A percentile compares a stretch with the other conserved stretches of the same genome.
Evolutionary conservation across 1,284 basidiomycete genomes (phyloP).

Genomic region (Marasmius fiardii): DNA sequence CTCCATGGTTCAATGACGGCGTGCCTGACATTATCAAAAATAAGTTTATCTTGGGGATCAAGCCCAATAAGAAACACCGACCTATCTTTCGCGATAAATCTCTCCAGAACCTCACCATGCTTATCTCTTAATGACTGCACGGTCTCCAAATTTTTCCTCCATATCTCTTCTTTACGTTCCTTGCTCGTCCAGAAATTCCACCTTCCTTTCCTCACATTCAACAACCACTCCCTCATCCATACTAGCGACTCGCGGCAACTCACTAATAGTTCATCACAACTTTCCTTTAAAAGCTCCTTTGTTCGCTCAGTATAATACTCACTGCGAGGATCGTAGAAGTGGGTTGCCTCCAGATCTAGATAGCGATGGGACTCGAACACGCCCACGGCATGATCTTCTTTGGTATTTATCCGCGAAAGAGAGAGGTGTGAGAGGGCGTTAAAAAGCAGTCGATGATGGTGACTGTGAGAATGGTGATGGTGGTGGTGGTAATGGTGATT

Average conservation of each 20-base stretch:
- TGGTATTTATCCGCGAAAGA: constrained; percentile 26
- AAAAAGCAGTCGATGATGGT: constrained; percentile 28
- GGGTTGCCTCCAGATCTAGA: constrained; percentile 67
- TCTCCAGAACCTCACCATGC: constrained; percentile 37
- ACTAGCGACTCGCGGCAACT: constrained; percentile 43
- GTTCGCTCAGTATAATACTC: constrained; percentile 48
- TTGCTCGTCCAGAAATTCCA: constrained; percentile 33
- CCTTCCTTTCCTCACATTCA: constrained; percentile 35
- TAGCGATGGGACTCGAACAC: constrained; percentile 81
- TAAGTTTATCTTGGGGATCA: no score
- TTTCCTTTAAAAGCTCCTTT: constrained; percentile 50
- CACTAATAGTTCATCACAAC: constrained; percentile 57
- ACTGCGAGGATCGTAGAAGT: constrained; percentile 49
- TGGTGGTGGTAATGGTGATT: constrained; percentile 20
- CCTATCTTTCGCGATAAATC: constrained; percentile 24
- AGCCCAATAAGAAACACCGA: not conserved
- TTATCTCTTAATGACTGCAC: constrained; percentile 35
- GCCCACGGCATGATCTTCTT: constrained; percentile 55
- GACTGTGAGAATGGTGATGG: constrained; percentile 22
- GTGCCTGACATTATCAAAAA: constrained; percentile 41
- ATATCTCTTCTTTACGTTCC: constrained; percentile 27
- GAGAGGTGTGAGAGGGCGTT: constrained; percentile 25
- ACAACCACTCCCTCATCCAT: constrained; percentile 52
- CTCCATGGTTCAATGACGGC: constrained; percentile 70
- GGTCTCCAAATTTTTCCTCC: constrained; percentile 33